A percentile compares a stretch with the other conserved stretches of the same genome.
Conservation (phyloP, 2,329 filamentous ascomycete genomes). For the Colletotrichum musae region DNA sequence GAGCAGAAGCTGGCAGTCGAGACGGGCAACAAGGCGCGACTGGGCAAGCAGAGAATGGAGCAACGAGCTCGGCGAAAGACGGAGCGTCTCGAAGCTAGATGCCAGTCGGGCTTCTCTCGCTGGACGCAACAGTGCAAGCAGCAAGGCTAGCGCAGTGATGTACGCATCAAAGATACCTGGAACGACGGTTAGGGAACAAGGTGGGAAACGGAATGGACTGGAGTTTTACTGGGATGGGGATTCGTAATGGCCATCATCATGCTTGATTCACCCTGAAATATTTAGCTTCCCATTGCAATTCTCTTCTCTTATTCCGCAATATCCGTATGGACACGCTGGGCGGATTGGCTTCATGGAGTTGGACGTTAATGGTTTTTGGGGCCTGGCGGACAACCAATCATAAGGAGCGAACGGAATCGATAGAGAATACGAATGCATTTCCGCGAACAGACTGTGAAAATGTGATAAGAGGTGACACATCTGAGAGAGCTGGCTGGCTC, state of each 20-base stretch:
- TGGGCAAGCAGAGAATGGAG: constrained; percentile 47
- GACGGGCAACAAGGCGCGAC: constrained; percentile 48
- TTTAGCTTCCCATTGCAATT: constrained; percentile 22
- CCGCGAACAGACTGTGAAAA: constrained; percentile 12
- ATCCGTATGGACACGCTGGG: constrained; percentile 12
- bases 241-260: constrained; percentile 29
- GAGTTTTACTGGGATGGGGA: constrained; percentile 12
- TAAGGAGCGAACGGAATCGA: constrained; percentile 15
- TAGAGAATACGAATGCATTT: constrained; percentile 35
- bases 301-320: constrained; percentile 7
- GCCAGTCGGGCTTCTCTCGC: constrained; percentile 41
- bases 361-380: not conserved
- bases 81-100: constrained; percentile 43
- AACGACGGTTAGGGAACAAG: constrained; percentile 19
- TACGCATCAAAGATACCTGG: constrained; percentile 37
- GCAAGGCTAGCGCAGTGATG: constrained; percentile 29
- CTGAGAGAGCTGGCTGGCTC: not conserved
- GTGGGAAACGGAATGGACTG: constrained; percentile 25
- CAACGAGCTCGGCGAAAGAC: constrained; percentile 47
- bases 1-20: constrained; percentile 44
- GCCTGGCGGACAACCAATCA: not conserved
- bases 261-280: constrained; percentile 23
- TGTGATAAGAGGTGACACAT: not conserved
- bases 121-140: constrained; percentile 42
- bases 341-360: not conserved